Evolutionary conservation across 2,329 filamentous ascomycete genomes (phyloP).

Genomic region (Pyrenophora tritici-repentis): DNA sequence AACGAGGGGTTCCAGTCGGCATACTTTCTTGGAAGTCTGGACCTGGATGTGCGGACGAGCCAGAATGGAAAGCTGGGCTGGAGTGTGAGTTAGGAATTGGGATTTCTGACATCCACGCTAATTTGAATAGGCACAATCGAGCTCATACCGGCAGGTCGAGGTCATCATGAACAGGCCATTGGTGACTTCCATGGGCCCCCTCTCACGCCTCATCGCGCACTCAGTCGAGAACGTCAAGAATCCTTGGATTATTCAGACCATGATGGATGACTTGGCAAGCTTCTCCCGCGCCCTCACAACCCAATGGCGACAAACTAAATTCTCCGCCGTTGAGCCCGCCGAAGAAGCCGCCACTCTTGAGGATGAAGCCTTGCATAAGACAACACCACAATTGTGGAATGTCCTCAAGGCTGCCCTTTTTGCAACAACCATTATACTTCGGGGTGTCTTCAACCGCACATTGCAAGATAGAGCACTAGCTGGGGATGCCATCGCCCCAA

Average conservation of each 20-base stretch:
- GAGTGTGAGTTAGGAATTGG: slow-evolving; percentile 47
- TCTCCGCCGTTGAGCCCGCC: slow-evolving; percentile 72
- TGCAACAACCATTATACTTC: slow-evolving; percentile 73
- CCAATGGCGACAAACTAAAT: slow-evolving; percentile 74
- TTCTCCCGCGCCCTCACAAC: slow-evolving; percentile 70
- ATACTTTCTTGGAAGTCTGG: slow-evolving; percentile 73
- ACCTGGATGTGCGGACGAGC: slow-evolving; percentile 66
- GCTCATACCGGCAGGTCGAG: slow-evolving; percentile 65
- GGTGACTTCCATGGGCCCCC: slow-evolving; percentile 68
- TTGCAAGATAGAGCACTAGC: slow-evolving; percentile 63
- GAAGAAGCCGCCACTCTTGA: slow-evolving; percentile 68
- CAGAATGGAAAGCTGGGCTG: slow-evolving; percentile 64
- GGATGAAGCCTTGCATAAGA: slow-evolving; percentile 66
- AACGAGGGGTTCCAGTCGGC: slow-evolving; percentile 76
- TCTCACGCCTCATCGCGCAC: slow-evolving; percentile 69
- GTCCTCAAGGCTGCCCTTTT: slow-evolving; percentile 77
- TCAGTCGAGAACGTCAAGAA: slow-evolving; percentile 64
- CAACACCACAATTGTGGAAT: slow-evolving; percentile 75
- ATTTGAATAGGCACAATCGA: slow-evolving; percentile 52
- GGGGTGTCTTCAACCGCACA: slow-evolving; percentile 71
- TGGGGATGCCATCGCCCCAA: slow-evolving; percentile 63
- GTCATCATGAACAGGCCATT: slow-evolving; percentile 65
- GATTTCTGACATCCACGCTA: neutral
- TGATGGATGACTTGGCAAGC: slow-evolving; percentile 67
- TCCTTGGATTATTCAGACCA: slow-evolving; percentile 54